These are phyloP conservation scores for Brettanomyces naardenensis DNA, from an alignment of 805 yeast species.

Conservation along the genomic window DNA sequence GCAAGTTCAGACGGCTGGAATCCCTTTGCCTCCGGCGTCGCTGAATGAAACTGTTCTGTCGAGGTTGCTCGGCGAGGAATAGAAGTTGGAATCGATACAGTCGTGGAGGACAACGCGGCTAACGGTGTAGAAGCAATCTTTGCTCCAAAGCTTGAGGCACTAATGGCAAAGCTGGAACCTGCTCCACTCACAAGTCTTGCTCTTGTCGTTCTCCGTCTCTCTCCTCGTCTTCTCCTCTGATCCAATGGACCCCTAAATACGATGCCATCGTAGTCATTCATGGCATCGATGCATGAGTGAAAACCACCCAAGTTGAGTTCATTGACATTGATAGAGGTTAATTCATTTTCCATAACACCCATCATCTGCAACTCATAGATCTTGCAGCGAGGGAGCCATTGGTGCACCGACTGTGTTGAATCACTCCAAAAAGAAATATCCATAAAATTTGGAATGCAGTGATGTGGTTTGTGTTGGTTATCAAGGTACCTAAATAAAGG, in stretches of 20 bases:
- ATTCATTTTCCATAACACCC: slow-evolving; percentile 93
- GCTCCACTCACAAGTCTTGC: not conserved
- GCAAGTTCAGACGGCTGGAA: slow-evolving; percentile 17
- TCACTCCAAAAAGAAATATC: slow-evolving; percentile 82
- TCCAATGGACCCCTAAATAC: slow-evolving; percentile 31
- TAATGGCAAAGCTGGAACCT: not conserved
- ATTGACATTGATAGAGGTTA: slow-evolving; percentile 59
- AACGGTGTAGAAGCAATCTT: not conserved
- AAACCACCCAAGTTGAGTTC: slow-evolving; percentile 34
- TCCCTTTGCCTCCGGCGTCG: slow-evolving; percentile 3
- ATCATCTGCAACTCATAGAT: slow-evolving; percentile 96
- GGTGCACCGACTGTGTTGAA: slow-evolving; percentile 34
- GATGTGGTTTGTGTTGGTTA: slow-evolving; percentile 40
- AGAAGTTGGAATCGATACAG: not conserved
- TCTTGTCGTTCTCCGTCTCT: not conserved
- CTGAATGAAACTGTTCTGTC: not conserved
- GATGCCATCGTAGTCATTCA: slow-evolving; percentile 59
- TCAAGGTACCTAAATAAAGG: slow-evolving; percentile 77
- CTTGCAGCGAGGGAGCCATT: slow-evolving; percentile 92
- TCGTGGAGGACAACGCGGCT: not conserved
- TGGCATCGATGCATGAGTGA: slow-evolving; percentile 44
- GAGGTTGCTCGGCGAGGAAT: not conserved
- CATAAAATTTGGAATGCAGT: slow-evolving; percentile 91
- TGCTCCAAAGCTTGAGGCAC: not conserved
- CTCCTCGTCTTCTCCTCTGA: not conserved